Percentiles rank a stretch among this genome's conserved stretches.
Evolutionary conservation across 768 basidiomycete genomes (phyloP).

Genomic region (Cyathus striatus): DNA sequence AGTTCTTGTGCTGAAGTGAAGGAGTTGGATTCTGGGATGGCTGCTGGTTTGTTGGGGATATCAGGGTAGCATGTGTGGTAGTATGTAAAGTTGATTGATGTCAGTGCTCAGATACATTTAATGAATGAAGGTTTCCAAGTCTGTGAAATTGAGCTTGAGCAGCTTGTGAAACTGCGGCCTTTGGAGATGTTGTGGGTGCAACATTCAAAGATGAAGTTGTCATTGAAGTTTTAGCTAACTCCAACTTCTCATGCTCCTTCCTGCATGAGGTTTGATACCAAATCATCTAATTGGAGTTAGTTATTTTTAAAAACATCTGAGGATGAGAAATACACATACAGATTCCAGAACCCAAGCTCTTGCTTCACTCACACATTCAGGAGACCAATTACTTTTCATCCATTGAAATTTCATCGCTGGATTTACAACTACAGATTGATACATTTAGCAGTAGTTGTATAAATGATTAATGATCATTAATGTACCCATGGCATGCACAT

Average conservation of each 20-base stretch:
- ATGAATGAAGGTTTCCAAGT: neutral
- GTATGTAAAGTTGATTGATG: neutral
- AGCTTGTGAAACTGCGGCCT: neutral
- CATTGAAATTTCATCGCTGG: constrained; percentile 1
- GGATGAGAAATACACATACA: neutral
- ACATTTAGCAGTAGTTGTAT: neutral
- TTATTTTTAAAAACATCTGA: neutral
- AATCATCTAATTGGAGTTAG: neutral
- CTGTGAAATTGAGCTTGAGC: neutral
- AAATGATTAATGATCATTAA: neutral
- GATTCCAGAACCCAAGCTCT: neutral
- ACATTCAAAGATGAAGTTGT: neutral
- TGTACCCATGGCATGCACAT: neutral
- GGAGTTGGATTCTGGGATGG: no score
- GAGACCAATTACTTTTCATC: neutral
- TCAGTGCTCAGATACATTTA: neutral
- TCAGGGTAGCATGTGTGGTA: neutral
- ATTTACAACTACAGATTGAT: neutral
- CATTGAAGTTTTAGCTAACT: neutral
- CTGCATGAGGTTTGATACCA: neutral
- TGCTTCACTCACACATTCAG: neutral
- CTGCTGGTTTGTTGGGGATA: neutral
- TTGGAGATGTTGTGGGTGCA: neutral
- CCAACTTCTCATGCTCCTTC: neutral
- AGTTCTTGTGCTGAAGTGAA: neutral